Base-by-base conservation (phyloP, 495 filamentous ascomycete genomes). In the Paragyromitra xinjiangensis region DNA sequence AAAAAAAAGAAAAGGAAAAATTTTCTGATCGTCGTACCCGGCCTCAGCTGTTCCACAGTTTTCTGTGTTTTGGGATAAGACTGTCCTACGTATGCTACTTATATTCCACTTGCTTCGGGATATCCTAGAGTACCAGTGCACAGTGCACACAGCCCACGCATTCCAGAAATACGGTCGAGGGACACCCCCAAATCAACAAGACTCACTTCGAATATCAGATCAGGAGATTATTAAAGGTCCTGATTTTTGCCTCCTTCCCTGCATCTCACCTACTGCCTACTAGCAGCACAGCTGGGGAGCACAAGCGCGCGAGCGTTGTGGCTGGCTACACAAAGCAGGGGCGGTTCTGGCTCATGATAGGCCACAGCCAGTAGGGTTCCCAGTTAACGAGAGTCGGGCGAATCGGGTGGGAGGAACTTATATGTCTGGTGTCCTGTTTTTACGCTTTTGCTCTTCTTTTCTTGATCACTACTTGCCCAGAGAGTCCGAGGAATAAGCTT, bases 351-450 rank as follows among this genome's bases (percentile, higher is more conserved):
- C 65, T 63, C 48, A 34, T 75, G 73, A 75, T 75, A 75, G 73
- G 72, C 44, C 70, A 61, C 24, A 62, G 58, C 50, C 24, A 50
- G 16, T 40, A 29, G 11, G 42, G 16, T 63, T 40, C 19, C 40
- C 42, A 64, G 40, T 16, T 62, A 42, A 50, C 75, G 40, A 59
- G 45, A 34, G 58, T 55, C n/a, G 78, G 42, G 74, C 74, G 65
- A 71, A 79, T 79, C 66, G 74, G 76, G 65, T 61, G 53, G 55
- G 48, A 51, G 66, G 40, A 37, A 56, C 70, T 78, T 78, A 78
- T 79, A 79, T 78, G 59, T 26, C 26, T 7, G 68, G 40, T 45
- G 67, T 69, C 56, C 62, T 68, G 39, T 65, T 70, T 40, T 44
- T 70, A 50, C 59, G 14, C 55, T 44, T 61, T 71, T 51, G 62